phyloP scores from a whole-genome alignment of 441 rosid species.

The Arabidopsis hybrid region DNA sequence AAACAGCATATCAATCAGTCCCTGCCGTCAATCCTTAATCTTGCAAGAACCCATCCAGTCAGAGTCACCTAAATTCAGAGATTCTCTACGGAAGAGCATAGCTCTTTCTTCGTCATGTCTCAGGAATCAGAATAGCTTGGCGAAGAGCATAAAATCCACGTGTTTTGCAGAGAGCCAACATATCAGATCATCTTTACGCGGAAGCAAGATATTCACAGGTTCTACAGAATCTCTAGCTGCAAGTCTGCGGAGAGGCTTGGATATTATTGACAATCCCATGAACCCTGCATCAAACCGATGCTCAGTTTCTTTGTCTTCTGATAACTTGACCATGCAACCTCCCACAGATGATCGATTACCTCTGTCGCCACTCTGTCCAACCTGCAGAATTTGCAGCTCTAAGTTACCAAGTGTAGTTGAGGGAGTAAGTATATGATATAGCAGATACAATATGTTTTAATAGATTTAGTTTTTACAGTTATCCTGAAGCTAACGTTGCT shows the following conservation, averaged over 20 bases:
- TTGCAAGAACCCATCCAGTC: slow-evolving; percentile 83
- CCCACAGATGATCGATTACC: slow-evolving; percentile 45
- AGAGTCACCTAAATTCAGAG: slow-evolving; percentile 90
- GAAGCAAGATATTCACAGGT: slow-evolving; percentile 68
- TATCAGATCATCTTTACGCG: slow-evolving; percentile 65
- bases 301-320: slow-evolving; percentile 80
- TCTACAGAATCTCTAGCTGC: slow-evolving; percentile 89
- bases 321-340: slow-evolving; percentile 71
- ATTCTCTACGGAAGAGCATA: slow-evolving; percentile 67
- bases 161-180: slow-evolving; percentile 57
- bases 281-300: slow-evolving; percentile 64
- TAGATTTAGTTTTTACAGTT: slow-evolving; percentile 5
- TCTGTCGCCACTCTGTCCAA: slow-evolving; percentile 61
- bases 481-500: slow-evolving; percentile 21
- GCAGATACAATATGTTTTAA: slow-evolving; percentile 34
- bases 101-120: slow-evolving; percentile 58
- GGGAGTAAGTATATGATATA: slow-evolving; percentile 41
- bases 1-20: slow-evolving; percentile 64
- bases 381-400: slow-evolving; percentile 65
- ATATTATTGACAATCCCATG: slow-evolving; percentile 74
- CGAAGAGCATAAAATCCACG: slow-evolving; percentile 47
- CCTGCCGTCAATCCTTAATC: slow-evolving; percentile 58
- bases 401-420: slow-evolving; percentile 54
- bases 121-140: slow-evolving; percentile 57
- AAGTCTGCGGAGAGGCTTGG: slow-evolving; percentile 90